Percentiles rank a stretch among this genome's conserved stretches.
Conservation (phyloP, 345 rosid species). For the Eucalyptus pauciflora region DNA sequence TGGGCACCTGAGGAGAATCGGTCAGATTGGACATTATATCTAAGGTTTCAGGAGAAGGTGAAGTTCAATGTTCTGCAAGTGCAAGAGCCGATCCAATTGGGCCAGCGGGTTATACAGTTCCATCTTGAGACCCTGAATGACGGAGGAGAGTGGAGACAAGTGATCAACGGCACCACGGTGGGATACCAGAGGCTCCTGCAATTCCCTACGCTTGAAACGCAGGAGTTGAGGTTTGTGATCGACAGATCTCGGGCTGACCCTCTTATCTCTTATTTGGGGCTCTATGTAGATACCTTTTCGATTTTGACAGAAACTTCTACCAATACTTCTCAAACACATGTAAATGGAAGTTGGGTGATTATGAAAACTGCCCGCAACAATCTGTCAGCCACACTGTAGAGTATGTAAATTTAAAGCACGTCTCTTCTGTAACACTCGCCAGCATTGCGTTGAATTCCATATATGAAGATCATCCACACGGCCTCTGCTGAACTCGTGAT, state of each 20-base stretch:
- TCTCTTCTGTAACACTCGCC: not conserved
- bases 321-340: not conserved
- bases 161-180: constrained; percentile 57
- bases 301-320: not conserved
- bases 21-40: constrained; percentile 31
- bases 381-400: not conserved
- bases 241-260: constrained; percentile 66
- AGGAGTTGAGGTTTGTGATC: constrained; percentile 46
- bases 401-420: not conserved
- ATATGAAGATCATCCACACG: not conserved
- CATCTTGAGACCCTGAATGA: constrained; percentile 30
- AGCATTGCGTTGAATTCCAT: not conserved
- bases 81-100: constrained; percentile 88
- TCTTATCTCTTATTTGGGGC: constrained; percentile 56
- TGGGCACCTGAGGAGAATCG: constrained; percentile 78
- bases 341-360: constrained; percentile 8
- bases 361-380: not conserved
- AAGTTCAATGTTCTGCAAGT: constrained; percentile 66
- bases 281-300: constrained; percentile 43
- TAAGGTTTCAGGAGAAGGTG: constrained; percentile 32
- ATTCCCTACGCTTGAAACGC: constrained; percentile 35
- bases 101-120: constrained; percentile 54
- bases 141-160: constrained; percentile 40
- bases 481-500: not conserved
- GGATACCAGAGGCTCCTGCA: constrained; percentile 60